Conservation (phyloP, 2,329 filamentous ascomycete genomes). For the Fusarium sp. region DNA sequence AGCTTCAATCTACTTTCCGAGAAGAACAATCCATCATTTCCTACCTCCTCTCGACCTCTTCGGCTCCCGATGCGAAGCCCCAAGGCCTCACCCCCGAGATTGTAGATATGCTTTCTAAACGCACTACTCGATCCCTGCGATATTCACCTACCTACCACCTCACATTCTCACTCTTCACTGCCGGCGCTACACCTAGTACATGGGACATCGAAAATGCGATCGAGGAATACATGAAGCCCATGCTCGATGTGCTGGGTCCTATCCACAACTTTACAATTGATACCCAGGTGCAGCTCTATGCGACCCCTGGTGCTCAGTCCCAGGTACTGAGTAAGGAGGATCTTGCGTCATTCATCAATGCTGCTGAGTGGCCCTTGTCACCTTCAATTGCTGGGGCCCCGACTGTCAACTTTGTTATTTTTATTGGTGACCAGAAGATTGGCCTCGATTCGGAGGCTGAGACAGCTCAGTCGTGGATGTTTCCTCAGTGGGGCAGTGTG, state of each 20-base stretch:
- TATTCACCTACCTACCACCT: slow-evolving; percentile 95
- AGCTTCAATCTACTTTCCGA: slow-evolving; percentile 81
- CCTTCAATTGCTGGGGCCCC: slow-evolving; percentile 93
- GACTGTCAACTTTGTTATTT: slow-evolving; percentile 96
- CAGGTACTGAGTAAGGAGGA: slow-evolving; percentile 83
- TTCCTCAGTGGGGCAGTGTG: slow-evolving; percentile 92
- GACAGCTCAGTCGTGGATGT: slow-evolving; percentile 80
- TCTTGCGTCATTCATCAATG: slow-evolving; percentile 94
- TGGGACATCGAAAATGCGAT: slow-evolving; percentile 93
- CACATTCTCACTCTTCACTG: slow-evolving; percentile 94
- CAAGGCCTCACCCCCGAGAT: slow-evolving; percentile 63
- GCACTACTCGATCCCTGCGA: slow-evolving; percentile 86
- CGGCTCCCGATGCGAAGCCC: slow-evolving; percentile 58
- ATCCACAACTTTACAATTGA: slow-evolving; percentile 98
- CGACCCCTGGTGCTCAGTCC: slow-evolving; percentile 72
- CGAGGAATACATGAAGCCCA: slow-evolving; percentile 81
- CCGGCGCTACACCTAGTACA: slow-evolving; percentile 79
- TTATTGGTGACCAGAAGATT: slow-evolving; percentile 84
- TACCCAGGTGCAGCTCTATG: slow-evolving; percentile 95
- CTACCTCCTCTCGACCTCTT: slow-evolving; percentile 74
- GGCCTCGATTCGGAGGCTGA: slow-evolving; percentile 58
- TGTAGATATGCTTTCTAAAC: slow-evolving; percentile 70
- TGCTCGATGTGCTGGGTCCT: slow-evolving; percentile 80
- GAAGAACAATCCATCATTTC: slow-evolving; percentile 92
- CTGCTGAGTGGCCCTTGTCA: slow-evolving; percentile 95